Base-by-base conservation (phyloP, 1,284 basidiomycete genomes). In the Ceratobasidium sp. region DNA sequence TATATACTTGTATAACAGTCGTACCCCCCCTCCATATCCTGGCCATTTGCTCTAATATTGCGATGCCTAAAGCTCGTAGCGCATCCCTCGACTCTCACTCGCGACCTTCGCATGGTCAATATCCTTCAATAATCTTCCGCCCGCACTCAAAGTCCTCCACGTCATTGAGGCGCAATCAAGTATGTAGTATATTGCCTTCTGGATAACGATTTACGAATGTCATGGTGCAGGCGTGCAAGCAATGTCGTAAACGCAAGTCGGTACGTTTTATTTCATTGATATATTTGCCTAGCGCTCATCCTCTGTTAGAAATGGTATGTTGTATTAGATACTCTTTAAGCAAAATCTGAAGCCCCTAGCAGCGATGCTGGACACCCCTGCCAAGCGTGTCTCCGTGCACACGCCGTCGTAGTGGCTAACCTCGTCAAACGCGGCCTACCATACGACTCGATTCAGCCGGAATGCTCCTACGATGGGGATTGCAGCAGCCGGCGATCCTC, bases 211-310 rank as follows among this genome's bases (percentile, higher is more conserved):
- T 55, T 10, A 41, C 39, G 18, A 4, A 10, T 50, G 4, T 28
- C 8, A 23, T 50, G n/a, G n/a, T 28, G 4, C 50, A 67, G 64
- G 64, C 64, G 28, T 67, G 64, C 45, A 28, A 34, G 23, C 64
- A 67, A 67, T 67, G 64, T 67, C 64, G 64, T 23, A 67, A 67
- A 52, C 64, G 64, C 3, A 67, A 67, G 36, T 53, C 50, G 64
- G 64, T 67, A 36, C 36, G 50, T 55, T 45, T 12, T 3, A 10
- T 45, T 3, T 45, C 16, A 18, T 45, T 3, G 18, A 45, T 3
- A n/a, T 2, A 26, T 23, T 39, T 43, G 21, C n/a, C 14, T 10
- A 10, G 10, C 18, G 18, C 52, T 55, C 32, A 23, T 36, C 26
- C n/a, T 67, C 50, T 23, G 30, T 23, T 32, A 67, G 64, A 67